These are phyloP conservation scores for Fusarium transvaalense DNA, from an alignment of 2,329 filamentous ascomycete genomes.

Conservation along the genomic window DNA sequence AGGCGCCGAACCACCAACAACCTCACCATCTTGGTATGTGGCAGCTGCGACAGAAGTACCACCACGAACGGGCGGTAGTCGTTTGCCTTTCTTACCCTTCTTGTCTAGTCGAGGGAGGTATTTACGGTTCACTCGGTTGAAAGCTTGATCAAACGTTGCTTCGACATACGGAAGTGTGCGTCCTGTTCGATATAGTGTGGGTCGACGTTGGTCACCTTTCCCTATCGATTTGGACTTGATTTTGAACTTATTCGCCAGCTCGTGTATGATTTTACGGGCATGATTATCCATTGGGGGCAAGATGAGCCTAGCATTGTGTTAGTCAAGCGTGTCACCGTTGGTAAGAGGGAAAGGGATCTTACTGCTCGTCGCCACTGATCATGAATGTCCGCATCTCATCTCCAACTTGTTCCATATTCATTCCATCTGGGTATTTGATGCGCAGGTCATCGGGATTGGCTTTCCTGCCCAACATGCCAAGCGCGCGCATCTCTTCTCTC, in stretches of 20 bases:
- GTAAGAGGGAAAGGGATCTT: conserved; percentile 46
- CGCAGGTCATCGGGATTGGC: conserved; percentile 70
- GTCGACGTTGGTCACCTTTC: conserved; percentile 77
- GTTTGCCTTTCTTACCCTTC: conserved; percentile 52
- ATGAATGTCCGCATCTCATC: conserved; percentile 81
- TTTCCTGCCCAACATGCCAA: conserved; percentile 74
- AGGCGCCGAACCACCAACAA: conserved; percentile 86
- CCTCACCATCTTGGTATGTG: conserved; percentile 83
- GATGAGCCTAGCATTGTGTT: conserved; percentile 65
- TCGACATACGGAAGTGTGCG: conserved; percentile 73
- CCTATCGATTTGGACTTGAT: conserved; percentile 89
- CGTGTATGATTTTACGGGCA: conserved; percentile 82
- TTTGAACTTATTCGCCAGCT: conserved; percentile 79
- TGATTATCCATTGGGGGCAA: conserved; percentile 87
- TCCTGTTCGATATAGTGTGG: conserved; percentile 80
- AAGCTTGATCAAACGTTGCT: conserved; percentile 61
- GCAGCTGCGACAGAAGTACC: conserved; percentile 41
- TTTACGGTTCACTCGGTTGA: conserved; percentile 57
- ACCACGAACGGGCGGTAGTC: conserved; percentile 44
- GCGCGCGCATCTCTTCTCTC: conserved; percentile 75
- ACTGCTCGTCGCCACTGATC: conserved; percentile 72
- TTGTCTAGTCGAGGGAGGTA: conserved; percentile 68
- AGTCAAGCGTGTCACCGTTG: conserved; percentile 19
- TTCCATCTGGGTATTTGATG: conserved; percentile 78
- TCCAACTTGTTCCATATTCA: conserved; percentile 77